phyloP scores from a whole-genome alignment of 164 flowering plant species.

The Sextonia rubra region DNA sequence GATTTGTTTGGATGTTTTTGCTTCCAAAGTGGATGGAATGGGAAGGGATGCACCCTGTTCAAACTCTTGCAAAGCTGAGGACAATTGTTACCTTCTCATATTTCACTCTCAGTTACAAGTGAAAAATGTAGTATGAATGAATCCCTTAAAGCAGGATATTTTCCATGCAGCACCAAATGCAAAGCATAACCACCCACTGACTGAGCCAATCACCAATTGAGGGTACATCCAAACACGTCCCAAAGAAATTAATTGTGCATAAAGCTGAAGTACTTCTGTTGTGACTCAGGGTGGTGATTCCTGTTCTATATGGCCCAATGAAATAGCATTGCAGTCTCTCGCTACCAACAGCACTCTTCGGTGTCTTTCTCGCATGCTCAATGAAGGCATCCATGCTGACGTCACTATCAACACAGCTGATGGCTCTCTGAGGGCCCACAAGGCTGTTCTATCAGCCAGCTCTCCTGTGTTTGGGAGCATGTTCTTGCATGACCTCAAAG shows the following conservation, averaged over 20 bases:
- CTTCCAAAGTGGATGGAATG: no score
- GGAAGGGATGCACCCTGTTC: not conserved
- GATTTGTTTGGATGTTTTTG: not conserved
- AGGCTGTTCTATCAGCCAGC: constrained; percentile 71
- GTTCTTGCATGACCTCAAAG: constrained; percentile 77
- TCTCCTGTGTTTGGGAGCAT: constrained; percentile 85
- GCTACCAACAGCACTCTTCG: constrained; percentile 50
- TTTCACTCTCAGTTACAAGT: not conserved
- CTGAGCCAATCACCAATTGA: not conserved
- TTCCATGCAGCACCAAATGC: not conserved
- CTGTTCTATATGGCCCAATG: constrained; percentile 64
- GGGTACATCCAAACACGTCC: not conserved
- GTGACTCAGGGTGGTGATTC: constrained; percentile 63
- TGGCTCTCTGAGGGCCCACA: constrained; percentile 73
- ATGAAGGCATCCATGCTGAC: constrained; percentile 74
- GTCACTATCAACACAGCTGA: constrained; percentile 67
- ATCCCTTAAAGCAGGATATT: not conserved
- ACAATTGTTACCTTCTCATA: not conserved
- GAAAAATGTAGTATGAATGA: not conserved
- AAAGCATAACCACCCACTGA: not conserved
- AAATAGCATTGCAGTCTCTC: constrained; percentile 44
- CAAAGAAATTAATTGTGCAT: no score
- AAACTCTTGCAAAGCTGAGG: not conserved
- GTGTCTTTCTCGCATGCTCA: constrained; percentile 80
- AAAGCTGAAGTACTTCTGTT: not conserved